Evolutionary conservation across 2,329 filamentous ascomycete genomes (phyloP).

Genomic region (Zasmidium cellare): DNA sequence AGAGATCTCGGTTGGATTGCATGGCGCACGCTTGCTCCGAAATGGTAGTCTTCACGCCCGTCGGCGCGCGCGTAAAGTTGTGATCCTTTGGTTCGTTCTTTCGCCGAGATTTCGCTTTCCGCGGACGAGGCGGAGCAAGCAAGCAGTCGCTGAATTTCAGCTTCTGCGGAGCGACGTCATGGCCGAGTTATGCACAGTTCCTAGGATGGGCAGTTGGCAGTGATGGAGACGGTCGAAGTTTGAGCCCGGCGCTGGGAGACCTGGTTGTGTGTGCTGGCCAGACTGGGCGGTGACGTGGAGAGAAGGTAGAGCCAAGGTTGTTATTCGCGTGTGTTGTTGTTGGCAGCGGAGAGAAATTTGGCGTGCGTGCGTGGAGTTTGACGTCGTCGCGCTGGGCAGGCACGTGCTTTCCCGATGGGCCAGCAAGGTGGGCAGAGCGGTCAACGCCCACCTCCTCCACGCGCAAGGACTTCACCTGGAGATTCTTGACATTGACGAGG

Average conservation of each 20-base stretch:
- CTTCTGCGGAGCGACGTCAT: not conserved
- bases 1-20: not conserved
- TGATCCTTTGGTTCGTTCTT: not conserved
- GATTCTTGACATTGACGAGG: not conserved
- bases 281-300: not conserved
- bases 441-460: not conserved
- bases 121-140: not conserved
- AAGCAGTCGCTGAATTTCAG: too few species aligned
- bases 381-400: not conserved
- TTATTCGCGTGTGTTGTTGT: not conserved
- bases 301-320: not conserved
- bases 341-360: not conserved
- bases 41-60: not conserved
- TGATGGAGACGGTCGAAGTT: not conserved
- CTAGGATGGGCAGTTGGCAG: too few species aligned
- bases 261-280: not conserved
- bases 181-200: not conserved
- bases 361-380: not conserved
- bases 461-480: not conserved
- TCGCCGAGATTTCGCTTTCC: not conserved
- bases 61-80: too few species aligned
- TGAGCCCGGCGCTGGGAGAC: not conserved
- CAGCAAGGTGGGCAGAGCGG: not conserved
- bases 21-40: not conserved
- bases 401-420: not conserved